Percentiles rank a stretch among this genome's conserved stretches.
Evolutionary conservation across 1,284 basidiomycete genomes (phyloP).

Genomic region (Gomphus bonarii): DNA sequence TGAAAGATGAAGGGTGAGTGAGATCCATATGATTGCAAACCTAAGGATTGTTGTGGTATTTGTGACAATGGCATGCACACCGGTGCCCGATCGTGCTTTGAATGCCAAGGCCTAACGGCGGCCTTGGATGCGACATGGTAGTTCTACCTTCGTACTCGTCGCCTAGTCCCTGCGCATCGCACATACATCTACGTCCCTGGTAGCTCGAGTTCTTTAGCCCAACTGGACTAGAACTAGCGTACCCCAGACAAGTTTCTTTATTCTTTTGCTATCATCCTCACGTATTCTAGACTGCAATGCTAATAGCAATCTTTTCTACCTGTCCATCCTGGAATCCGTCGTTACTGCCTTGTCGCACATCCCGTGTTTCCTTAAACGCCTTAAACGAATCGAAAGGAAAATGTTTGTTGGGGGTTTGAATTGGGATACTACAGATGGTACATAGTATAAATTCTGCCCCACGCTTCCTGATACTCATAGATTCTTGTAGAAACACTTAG

Average conservation of each 20-base stretch:
- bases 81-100: slow-evolving; percentile 17
- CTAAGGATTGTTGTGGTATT: neutral
- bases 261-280: slow-evolving; percentile 44
- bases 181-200: slow-evolving; percentile 45
- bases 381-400: slow-evolving; percentile 55
- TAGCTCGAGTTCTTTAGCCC: slow-evolving; percentile 58
- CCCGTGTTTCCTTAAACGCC: slow-evolving; percentile 26
- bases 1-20: slow-evolving; percentile 99
- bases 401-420: slow-evolving; percentile 97
- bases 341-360: slow-evolving; percentile 18
- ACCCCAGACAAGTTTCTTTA: slow-evolving; percentile 62
- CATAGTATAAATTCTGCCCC: slow-evolving; percentile 29
- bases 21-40: slow-evolving; percentile 3
- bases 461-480: slow-evolving; percentile 22
- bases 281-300: slow-evolving; percentile 61
- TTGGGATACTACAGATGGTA: slow-evolving; percentile 95
- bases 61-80: slow-evolving; percentile 20
- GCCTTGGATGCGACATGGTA: slow-evolving; percentile 20
- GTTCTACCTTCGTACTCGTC: slow-evolving; percentile 28
- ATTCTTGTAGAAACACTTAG: slow-evolving; percentile 49
- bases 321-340: slow-evolving; percentile 19
- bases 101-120: slow-evolving; percentile 15
- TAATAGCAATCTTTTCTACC: slow-evolving; percentile 52
- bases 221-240: slow-evolving; percentile 49
- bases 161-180: slow-evolving; percentile 32